These are phyloP conservation scores for Albatrellus ellisii DNA, from an alignment of 768 basidiomycete species.

Conservation along the genomic window DNA sequence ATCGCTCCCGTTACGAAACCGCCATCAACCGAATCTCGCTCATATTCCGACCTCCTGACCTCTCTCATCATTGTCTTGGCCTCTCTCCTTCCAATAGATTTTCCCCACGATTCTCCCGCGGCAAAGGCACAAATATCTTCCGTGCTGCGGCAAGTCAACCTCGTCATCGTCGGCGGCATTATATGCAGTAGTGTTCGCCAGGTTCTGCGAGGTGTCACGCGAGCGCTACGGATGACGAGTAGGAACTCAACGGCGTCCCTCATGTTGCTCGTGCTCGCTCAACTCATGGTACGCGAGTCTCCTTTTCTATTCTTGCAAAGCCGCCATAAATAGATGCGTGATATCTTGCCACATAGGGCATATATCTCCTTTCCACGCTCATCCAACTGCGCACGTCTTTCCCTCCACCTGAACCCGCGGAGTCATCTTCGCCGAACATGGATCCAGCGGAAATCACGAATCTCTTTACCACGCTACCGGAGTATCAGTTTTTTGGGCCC, in stretches of 20 bases:
- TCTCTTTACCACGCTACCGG: slow-evolving; percentile 60
- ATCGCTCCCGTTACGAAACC: slow-evolving; percentile 22
- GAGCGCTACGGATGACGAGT: slow-evolving; percentile 38
- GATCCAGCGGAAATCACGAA: slow-evolving; percentile 23
- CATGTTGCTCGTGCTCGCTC: slow-evolving; percentile 65
- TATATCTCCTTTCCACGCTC: slow-evolving; percentile 72
- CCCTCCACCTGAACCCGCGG: slow-evolving; percentile 48
- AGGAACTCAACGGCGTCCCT: slow-evolving; percentile 60
- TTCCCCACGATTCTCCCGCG: slow-evolving; percentile 11
- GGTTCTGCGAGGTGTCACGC: slow-evolving; percentile 55
- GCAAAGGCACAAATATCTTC: slow-evolving; percentile 23
- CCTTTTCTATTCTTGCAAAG: no score
- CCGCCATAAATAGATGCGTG: neutral
- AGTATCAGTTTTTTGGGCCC: slow-evolving; percentile 58
- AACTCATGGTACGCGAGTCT: slow-evolving; percentile 54
- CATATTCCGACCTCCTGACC: slow-evolving; percentile 31
- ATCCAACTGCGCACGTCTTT: slow-evolving; percentile 76
- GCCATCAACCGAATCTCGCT: slow-evolving; percentile 16
- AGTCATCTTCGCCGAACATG: slow-evolving; percentile 12
- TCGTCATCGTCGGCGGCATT: slow-evolving; percentile 63
- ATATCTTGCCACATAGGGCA: slow-evolving; percentile 33
- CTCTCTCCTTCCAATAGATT: slow-evolving; percentile 25
- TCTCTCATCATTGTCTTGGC: slow-evolving; percentile 27
- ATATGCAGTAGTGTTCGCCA: slow-evolving; percentile 60
- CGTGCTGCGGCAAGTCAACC: slow-evolving; percentile 44